A percentile compares a stretch with the other conserved stretches of the same genome.
These are phyloP conservation scores for Apiospora phragmitis DNA, from an alignment of 2,329 filamentous ascomycete species.

Conservation along the genomic window DNA sequence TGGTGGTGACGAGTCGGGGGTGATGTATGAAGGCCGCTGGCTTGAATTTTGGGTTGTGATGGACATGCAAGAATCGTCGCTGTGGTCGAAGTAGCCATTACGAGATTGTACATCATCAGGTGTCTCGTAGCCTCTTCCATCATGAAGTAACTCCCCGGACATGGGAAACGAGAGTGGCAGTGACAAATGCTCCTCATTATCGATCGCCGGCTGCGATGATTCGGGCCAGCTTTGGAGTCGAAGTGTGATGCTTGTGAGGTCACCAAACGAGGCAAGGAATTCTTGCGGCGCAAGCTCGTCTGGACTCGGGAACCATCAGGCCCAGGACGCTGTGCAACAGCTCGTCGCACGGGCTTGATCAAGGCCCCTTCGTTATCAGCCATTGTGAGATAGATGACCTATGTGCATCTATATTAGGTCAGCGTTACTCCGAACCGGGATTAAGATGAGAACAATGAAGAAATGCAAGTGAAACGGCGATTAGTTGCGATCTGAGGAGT, in stretches of 20 bases:
- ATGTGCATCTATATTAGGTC: not conserved
- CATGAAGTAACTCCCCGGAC: no score
- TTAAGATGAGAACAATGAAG: not conserved
- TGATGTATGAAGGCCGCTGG: not conserved
- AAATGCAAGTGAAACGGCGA: not conserved
- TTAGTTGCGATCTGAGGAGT: not conserved
- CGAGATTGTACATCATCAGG: not conserved
- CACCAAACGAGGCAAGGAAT: slow-evolving; percentile 5
- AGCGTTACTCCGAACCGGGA: not conserved
- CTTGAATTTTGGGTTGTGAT: not conserved
- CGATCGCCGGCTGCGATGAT: not conserved
- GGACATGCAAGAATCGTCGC: not conserved
- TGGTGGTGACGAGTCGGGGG: not conserved
- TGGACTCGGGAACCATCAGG: not conserved
- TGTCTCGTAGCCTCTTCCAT: not conserved
- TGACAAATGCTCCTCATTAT: not conserved
- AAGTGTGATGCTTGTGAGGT: not conserved
- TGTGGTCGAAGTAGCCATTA: not conserved
- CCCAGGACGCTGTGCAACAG: not conserved
- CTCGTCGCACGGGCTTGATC: not conserved
- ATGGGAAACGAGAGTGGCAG: not conserved
- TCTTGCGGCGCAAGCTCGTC: not conserved
- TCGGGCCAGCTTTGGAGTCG: not conserved
- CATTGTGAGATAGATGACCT: not conserved
- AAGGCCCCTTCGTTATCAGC: not conserved